phyloP scores from a whole-genome alignment of 352 stramenopile species.

The Phytophthora sojae region DNA sequence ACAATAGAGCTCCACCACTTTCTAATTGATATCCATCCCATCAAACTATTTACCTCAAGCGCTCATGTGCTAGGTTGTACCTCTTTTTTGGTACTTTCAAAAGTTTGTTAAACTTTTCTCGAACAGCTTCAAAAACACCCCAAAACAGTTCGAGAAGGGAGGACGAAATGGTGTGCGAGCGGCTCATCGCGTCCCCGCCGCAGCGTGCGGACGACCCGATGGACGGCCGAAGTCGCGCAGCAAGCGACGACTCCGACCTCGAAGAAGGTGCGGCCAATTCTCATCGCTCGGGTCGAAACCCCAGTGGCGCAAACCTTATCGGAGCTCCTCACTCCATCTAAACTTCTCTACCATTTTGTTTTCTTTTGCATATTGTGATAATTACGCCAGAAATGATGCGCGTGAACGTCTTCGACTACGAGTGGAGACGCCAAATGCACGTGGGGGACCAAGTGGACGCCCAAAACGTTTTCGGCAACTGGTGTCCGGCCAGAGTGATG shows the following conservation, averaged over 20 bases:
- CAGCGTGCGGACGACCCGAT: conserved; percentile 31
- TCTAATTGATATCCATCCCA: no score
- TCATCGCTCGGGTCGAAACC: background rate
- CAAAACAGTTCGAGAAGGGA: background rate
- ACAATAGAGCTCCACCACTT: background rate
- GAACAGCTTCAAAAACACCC: background rate
- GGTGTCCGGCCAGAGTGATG: conserved; percentile 72
- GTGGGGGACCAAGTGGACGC: conserved; percentile 71
- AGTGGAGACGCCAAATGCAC: conserved; percentile 80
- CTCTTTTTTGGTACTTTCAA: background rate
- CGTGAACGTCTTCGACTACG: conserved; percentile 67
- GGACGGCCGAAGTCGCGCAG: conserved; percentile 35
- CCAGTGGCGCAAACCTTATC: background rate
- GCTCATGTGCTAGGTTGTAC: background rate
- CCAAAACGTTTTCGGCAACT: conserved; percentile 87
- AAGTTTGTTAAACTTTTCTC: background rate
- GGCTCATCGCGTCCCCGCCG: conserved; percentile 13
- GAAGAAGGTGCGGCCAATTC: conserved; percentile 63
- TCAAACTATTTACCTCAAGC: no score
- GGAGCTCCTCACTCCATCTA: conserved; percentile 1
- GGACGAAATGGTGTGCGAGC: conserved; percentile 67
- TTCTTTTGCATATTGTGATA: conserved; percentile 6
- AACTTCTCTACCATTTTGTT: conserved; percentile 11
- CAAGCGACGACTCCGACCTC: conserved; percentile 75
- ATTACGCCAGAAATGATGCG: conserved; percentile 79